Conservation (phyloP, 306 rosid genomes). For the Glycyrrhiza uralensis region DNA sequence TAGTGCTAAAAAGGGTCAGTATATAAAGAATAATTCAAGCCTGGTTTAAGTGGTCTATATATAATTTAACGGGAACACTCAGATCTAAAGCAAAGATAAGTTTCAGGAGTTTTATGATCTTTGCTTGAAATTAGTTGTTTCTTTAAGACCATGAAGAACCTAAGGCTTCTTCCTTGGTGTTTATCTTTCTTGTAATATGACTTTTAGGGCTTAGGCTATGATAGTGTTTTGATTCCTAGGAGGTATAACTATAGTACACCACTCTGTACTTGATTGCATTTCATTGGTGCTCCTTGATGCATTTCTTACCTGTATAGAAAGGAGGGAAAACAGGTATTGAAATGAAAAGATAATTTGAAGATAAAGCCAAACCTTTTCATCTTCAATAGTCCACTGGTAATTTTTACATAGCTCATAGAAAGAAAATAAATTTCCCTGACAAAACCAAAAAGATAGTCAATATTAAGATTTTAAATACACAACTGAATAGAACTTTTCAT, state of each 20-base stretch:
- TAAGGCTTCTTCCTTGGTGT: neutral
- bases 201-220: neutral
- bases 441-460: conserved; percentile 21
- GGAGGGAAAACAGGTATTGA: neutral
- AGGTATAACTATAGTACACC: neutral
- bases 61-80: neutral
- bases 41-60: neutral
- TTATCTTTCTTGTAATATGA: neutral
- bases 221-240: neutral
- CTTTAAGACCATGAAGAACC: neutral
- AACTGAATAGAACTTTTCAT: conserved; percentile 1
- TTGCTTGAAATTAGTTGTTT: neutral
- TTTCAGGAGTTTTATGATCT: neutral
- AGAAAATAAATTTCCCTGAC: conserved; percentile 80
- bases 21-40: neutral
- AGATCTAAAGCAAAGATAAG: neutral
- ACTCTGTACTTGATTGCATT: neutral
- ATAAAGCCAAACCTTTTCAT: conserved; percentile 61
- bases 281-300: neutral
- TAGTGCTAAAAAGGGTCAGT: neutral
- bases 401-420: conserved; percentile 84
- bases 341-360: conserved; percentile 15
- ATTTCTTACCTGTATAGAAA: neutral
- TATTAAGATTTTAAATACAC: conserved; percentile 25
- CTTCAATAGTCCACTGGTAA: conserved; percentile 85